Percentiles rank a stretch among this genome's conserved stretches.
phyloP scores from a whole-genome alignment of 129 eudicot genomes.

The Flaveria bidentis region DNA sequence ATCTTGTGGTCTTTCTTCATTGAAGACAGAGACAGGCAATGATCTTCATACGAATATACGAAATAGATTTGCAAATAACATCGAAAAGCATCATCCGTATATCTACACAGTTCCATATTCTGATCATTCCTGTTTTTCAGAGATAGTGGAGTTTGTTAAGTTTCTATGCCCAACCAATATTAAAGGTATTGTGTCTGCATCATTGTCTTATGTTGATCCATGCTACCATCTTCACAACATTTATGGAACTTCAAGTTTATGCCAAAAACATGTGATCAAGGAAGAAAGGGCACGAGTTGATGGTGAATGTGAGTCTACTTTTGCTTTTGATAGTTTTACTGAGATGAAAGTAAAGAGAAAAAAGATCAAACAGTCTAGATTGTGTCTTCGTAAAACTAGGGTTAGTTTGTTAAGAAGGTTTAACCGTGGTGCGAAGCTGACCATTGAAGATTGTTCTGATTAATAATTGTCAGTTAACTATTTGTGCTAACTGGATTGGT shows the following conservation, averaged over 20 bases:
- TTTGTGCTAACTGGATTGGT: no score
- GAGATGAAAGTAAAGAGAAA: slow-evolving; percentile 41
- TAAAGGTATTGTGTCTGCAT: slow-evolving; percentile 80
- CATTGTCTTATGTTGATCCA: slow-evolving; percentile 64
- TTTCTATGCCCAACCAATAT: slow-evolving; percentile 56
- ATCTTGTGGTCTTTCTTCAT: slow-evolving; percentile 37
- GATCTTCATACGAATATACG: slow-evolving; percentile 26
- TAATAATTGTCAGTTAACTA: slow-evolving; percentile 22
- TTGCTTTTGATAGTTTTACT: slow-evolving; percentile 17
- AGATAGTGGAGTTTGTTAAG: slow-evolving; percentile 75
- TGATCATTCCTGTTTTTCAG: slow-evolving; percentile 80
- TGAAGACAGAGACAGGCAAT: slow-evolving; percentile 21
- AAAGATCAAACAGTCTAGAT: slow-evolving; percentile 21
- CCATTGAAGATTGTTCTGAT: slow-evolving; percentile 29
- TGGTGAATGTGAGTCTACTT: slow-evolving; percentile 27
- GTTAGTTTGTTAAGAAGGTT: slow-evolving; percentile 57
- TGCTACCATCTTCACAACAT: slow-evolving; percentile 64
- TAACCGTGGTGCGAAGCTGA: slow-evolving; percentile 53
- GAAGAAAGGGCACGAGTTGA: slow-evolving; percentile 39
- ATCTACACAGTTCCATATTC: slow-evolving; percentile 76
- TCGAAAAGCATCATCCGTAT: slow-evolving; percentile 42
- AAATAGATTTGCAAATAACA: slow-evolving; percentile 30
- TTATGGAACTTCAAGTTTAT: slow-evolving; percentile 44
- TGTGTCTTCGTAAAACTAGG: slow-evolving; percentile 39
- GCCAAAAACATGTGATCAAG: slow-evolving; percentile 33